Base-by-base conservation (phyloP, 2,329 filamentous ascomycete species). In the Beauveria sp. region DNA sequence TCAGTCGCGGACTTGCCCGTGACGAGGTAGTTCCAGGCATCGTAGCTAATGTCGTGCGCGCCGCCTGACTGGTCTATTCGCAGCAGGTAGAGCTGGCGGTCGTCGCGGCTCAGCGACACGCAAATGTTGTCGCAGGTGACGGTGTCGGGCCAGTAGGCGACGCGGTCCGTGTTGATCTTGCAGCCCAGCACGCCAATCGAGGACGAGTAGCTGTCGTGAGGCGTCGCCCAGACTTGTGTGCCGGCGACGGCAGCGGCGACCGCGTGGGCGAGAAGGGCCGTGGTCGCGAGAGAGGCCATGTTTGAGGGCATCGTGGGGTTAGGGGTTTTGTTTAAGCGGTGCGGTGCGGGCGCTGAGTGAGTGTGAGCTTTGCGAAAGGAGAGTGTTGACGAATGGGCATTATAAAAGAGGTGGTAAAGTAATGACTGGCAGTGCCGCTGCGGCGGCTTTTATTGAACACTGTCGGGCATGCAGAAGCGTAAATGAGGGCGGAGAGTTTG, bases 111-210 rank as follows among this genome's bases (percentile, higher is more conserved):
- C 40, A 70, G 63, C 58, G 80, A 71, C 68, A 79, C 79, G 62
- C 63, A 67, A 61, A 81, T 70, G 64, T 75, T 77, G 70, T 73
- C 71, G 73, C 79, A 82, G 69, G 75, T 74, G 40, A 79, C 74
- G 3, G 72, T 68, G 49, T 65, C 65, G 3, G 80, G 80, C 77
- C 78, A 82, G 72, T 82, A 82, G 42, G 79, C 79, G 59, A 82
- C 74, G 52, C 79, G 78, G 70, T 82, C 77, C 42, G 77, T 80
- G 69, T 82, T 69, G 68, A 82, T 73, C 66, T 81, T 78, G 75
- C 80, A 82, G 51, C 79, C 79, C 12, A 81, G 72, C 2, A 81
- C 79, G 51, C 79, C 79, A 49, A 80, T 69, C 0, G 78, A 80
- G 1, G 77, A 80, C 1, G 77, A 79, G 70, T 75, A 81, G 63